Evolutionary conservation across 345 rosid species (phyloP).

Genomic region (Jatropha curcas): DNA sequence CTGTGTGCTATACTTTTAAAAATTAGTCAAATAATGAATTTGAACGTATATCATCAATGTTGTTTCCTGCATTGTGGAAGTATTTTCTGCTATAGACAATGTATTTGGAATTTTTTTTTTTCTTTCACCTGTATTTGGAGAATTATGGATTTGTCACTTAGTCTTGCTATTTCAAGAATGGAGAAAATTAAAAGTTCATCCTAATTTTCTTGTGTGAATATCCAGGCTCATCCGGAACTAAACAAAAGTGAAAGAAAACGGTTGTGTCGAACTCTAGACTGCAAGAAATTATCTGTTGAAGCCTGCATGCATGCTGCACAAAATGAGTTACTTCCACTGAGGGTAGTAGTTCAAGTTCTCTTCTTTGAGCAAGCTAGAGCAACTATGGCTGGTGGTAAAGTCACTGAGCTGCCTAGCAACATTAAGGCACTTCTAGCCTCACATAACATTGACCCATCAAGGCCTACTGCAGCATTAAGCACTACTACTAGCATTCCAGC

Average conservation of each 20-base stretch:
- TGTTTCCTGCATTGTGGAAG: neutral
- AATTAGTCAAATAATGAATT: neutral
- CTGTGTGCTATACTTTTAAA: neutral
- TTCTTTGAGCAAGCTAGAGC: slow-evolving; percentile 95
- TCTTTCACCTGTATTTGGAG: neutral
- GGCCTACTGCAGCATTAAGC: slow-evolving; percentile 61
- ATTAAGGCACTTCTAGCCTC: slow-evolving; percentile 81
- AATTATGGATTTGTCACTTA: neutral
- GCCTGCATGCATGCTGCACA: slow-evolving; percentile 99
- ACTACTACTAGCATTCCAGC: slow-evolving; percentile 59
- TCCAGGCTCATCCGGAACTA: slow-evolving; percentile 76
- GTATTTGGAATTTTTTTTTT: neutral
- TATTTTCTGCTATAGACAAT: too few species aligned
- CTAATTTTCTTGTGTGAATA: neutral
- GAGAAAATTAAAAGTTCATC: neutral
- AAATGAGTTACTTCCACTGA: slow-evolving; percentile 80
- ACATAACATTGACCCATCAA: slow-evolving; percentile 74
- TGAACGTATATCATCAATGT: too few species aligned
- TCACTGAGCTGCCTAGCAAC: slow-evolving; percentile 75
- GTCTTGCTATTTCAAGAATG: neutral
- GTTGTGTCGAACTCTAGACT: slow-evolving; percentile 75
- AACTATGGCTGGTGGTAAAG: slow-evolving; percentile 61
- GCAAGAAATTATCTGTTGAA: slow-evolving; percentile 91
- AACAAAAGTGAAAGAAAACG: slow-evolving; percentile 86
- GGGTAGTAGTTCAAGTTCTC: slow-evolving; percentile 96